Evolutionary conservation across 176 grass and related monocot species (phyloP).

Genomic region (Triticum monococcum): DNA sequence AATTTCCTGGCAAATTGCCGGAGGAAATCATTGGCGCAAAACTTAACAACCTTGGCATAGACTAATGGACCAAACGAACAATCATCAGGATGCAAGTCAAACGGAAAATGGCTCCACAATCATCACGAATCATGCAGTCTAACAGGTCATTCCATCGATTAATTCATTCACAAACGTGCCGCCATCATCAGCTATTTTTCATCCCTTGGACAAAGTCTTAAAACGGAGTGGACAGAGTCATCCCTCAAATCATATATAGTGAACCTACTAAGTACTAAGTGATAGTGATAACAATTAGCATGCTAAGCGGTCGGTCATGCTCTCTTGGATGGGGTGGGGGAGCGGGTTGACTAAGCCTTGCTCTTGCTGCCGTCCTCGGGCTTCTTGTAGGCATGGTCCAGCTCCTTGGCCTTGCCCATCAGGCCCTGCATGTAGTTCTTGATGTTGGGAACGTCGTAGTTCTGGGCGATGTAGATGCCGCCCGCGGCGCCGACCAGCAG

Average conservation of each 20-base stretch:
- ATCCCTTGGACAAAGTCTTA: neutral
- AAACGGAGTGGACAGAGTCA: neutral
- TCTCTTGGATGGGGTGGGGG: neutral
- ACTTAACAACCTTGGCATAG: no score
- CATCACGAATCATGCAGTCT: neutral
- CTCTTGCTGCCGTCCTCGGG: conserved; percentile 6
- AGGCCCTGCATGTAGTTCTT: conserved; percentile 29
- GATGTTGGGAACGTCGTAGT: conserved; percentile 74
- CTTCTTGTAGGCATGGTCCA: conserved; percentile 65
- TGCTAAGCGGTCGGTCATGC: neutral
- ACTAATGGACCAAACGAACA: neutral
- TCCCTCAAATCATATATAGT: neutral
- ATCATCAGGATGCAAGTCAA: neutral
- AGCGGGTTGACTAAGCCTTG: neutral
- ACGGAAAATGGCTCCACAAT: neutral
- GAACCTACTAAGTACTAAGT: neutral
- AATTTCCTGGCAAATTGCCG: neutral
- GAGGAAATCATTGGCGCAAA: neutral
- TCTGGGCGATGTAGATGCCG: conserved; percentile 84
- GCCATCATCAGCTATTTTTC: neutral
- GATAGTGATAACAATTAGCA: neutral
- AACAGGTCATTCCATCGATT: neutral
- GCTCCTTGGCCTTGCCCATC: conserved; percentile 44
- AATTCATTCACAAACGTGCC: neutral
- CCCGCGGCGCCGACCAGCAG: conserved; percentile 50